A percentile compares a stretch with the other conserved stretches of the same genome.
These are phyloP conservation scores for Tolypocladium sp. DNA, from an alignment of 2,329 filamentous ascomycete species.

Conservation along the genomic window DNA sequence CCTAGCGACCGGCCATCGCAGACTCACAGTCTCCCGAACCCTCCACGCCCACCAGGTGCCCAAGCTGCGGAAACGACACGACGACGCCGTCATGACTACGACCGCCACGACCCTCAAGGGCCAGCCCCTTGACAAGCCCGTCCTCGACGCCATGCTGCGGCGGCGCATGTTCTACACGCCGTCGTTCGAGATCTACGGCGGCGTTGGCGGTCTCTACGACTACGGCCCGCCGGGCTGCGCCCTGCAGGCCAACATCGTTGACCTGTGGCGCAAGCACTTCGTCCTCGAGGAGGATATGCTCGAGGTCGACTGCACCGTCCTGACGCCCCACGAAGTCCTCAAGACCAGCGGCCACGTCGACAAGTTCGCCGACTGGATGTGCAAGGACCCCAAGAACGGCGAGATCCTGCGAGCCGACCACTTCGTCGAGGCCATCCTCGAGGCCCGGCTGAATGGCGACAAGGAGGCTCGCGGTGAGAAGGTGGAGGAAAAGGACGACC, in stretches of 20 bases:
- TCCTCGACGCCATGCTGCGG: slow-evolving; percentile 77
- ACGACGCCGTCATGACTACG: slow-evolving; percentile 31
- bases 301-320: slow-evolving; percentile 85
- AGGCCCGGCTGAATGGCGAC: slow-evolving; percentile 78
- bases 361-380: slow-evolving; percentile 99
- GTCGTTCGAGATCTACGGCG: slow-evolving; percentile 91
- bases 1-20: slow-evolving; percentile 12
- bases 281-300: slow-evolving; percentile 90
- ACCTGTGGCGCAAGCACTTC: slow-evolving; percentile 89
- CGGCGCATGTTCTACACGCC: slow-evolving; percentile 92
- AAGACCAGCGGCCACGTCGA: slow-evolving; percentile 96
- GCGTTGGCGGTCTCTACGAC: slow-evolving; percentile 82
- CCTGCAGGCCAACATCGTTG: slow-evolving; percentile 79
- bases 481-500: slow-evolving; percentile 64
- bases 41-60: slow-evolving; percentile 18
- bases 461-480: slow-evolving; percentile 85
- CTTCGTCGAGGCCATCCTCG: slow-evolving; percentile 88
- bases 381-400: slow-evolving; percentile 94
- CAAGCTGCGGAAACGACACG: slow-evolving; percentile 13
- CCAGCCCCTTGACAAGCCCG: slow-evolving; percentile 74
- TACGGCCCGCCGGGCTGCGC: slow-evolving; percentile 85
- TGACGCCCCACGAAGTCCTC: slow-evolving; percentile 88
- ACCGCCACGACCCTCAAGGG: slow-evolving; percentile 72
- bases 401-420: slow-evolving; percentile 96
- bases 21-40: slow-evolving; percentile 18